Base-by-base conservation (phyloP, 2,329 filamentous ascomycete genomes). In the Pleoardoris graminearum region DNA sequence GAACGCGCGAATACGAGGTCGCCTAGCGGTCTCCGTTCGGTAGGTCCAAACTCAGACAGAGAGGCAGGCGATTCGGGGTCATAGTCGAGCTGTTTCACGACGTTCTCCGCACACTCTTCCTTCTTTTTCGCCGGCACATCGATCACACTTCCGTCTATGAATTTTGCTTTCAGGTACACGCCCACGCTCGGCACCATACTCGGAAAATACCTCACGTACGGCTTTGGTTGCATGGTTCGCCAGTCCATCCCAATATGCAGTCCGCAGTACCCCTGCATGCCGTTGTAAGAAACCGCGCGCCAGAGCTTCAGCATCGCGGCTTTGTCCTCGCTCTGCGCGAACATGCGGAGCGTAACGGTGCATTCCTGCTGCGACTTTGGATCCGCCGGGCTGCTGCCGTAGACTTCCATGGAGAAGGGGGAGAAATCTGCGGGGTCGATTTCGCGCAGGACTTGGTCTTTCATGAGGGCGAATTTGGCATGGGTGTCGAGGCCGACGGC, bases 161-260 rank as follows among this genome's bases (percentile, higher is more conserved):
- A 56, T 23, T 48, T 12, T n/a, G 54, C 49, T 36, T 38, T 55
- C 39, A 54, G 51, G 10, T 45, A 37, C 12, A 62, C 54, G 50
- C 54, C 58, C 52, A 44, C 56, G 54, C 49, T 62, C 56, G 52
- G 51, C 51, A 54, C 52, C 54, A 39, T 41, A 38, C 46, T 55
- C 38, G 33, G 58, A 22, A 53, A 55, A 35, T 57, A 59, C 38
- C 29, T 49, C 25, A 60, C 54, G 36, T 53, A 63, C 16, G 59
- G 57, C 53, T 64, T 67, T 6, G 72, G 72, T 39, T 65, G 62
- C 60, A 73, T 68, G 0, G 72, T 73, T 21, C 73, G 59, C 64
- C 66, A 72, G 43, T 75, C 73, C 66, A 75, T 72, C 21, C 58
- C 58, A 4, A 73, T 46, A 57, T 73, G 69, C 29, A 73, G 50